These are phyloP conservation scores for Ceratocystis variospora DNA, from an alignment of 2,329 filamentous ascomycete genomes.

Conservation along the genomic window DNA sequence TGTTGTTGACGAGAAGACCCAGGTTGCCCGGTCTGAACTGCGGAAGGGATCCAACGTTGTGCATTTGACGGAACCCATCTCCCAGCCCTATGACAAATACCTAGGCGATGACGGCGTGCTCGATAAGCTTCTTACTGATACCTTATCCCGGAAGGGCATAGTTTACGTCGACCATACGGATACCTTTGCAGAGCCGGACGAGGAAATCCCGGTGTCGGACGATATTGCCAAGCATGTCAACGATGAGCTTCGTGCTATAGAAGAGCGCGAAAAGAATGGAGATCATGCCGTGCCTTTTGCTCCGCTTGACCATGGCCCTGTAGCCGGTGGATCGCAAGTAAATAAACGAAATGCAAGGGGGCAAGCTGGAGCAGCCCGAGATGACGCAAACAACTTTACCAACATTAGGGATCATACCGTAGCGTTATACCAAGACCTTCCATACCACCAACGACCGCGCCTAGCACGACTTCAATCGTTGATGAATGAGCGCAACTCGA, in stretches of 20 bases:
- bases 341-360: background rate
- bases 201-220: conserved; percentile 10
- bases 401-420: background rate
- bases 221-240: conserved; percentile 9
- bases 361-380: background rate
- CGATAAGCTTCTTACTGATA: conserved; percentile 34
- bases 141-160: background rate
- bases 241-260: conserved; percentile 9
- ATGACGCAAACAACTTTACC: background rate
- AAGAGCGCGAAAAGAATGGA: conserved; percentile 9
- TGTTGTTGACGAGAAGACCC: conserved; percentile 73
- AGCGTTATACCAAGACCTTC: background rate
- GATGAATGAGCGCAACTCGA: conserved; percentile 8
- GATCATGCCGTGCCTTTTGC: background rate
- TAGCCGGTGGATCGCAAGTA: background rate
- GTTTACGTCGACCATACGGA: conserved; percentile 16
- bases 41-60: conserved; percentile 24
- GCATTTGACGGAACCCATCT: background rate
- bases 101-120: conserved; percentile 18
- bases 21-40: conserved; percentile 49
- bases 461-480: background rate
- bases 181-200: conserved; percentile 16
- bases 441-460: conserved; percentile 5
- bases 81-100: conserved; percentile 9
- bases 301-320: background rate